These are phyloP conservation scores for Aspergillus ruber DNA, from an alignment of 2,329 filamentous ascomycete species.

Conservation along the genomic window DNA sequence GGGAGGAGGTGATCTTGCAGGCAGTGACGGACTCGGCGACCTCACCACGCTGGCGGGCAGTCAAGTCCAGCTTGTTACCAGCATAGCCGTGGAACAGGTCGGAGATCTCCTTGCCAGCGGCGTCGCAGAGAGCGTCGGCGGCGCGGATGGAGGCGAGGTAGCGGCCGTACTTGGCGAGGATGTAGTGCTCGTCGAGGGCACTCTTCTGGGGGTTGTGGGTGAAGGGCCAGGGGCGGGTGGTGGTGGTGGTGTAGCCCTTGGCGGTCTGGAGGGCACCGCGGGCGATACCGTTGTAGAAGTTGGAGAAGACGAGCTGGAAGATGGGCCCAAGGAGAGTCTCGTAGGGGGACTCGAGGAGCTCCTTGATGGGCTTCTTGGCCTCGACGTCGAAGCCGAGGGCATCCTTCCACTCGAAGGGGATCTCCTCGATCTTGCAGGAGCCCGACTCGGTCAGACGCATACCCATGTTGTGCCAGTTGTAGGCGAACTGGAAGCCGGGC, in stretches of 20 bases:
- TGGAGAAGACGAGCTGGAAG: constrained; percentile 59
- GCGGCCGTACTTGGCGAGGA: constrained; percentile 60
- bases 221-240: constrained; percentile 58
- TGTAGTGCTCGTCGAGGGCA: constrained; percentile 58
- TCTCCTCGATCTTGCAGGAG: constrained; percentile 53
- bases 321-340: constrained; percentile 54
- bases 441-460: constrained; percentile 60
- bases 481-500: constrained; percentile 46
- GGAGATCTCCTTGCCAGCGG: constrained; percentile 46
- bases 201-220: constrained; percentile 57
- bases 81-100: constrained; percentile 41
- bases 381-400: constrained; percentile 54
- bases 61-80: constrained; percentile 39
- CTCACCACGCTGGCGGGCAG: constrained; percentile 50
- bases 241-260: constrained; percentile 49
- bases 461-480: constrained; percentile 62
- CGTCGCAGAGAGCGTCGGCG: constrained; percentile 53
- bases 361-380: constrained; percentile 46
- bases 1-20: constrained; percentile 57
- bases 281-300: constrained; percentile 61
- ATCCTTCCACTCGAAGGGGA: constrained; percentile 54
- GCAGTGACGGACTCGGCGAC: constrained; percentile 58
- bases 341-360: constrained; percentile 49
- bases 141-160: constrained; percentile 58
- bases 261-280: constrained; percentile 53